These are phyloP conservation scores for Arthrobotrys conoides DNA, from an alignment of 2,329 filamentous ascomycete genomes.

Conservation along the genomic window DNA sequence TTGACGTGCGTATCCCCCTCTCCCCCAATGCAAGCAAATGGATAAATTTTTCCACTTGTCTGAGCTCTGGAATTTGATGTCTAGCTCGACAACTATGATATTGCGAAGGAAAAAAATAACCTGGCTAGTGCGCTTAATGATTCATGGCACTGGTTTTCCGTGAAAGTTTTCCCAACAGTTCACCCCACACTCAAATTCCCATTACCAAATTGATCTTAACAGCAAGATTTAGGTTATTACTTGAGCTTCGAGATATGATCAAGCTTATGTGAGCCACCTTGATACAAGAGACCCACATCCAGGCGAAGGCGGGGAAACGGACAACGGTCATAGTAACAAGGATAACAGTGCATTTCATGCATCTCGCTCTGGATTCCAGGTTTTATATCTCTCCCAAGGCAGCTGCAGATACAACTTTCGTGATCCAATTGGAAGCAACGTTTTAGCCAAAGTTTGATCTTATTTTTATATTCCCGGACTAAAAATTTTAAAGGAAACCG, in stretches of 20 bases:
- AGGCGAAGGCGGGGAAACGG: slow-evolving; percentile 19
- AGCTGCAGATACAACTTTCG: not conserved
- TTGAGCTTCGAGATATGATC: not conserved
- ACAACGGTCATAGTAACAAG: slow-evolving; percentile 1
- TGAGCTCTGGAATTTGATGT: not conserved
- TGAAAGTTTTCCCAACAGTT: not conserved
- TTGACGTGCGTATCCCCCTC: not conserved
- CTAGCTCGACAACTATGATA: not conserved
- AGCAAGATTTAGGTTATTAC: not conserved
- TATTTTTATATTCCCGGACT: not conserved
- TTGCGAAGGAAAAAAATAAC: slow-evolving; percentile 1
- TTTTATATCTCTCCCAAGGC: slow-evolving; percentile 4
- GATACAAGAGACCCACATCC: not conserved
- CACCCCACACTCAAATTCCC: not conserved
- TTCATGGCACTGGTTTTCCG: not conserved
- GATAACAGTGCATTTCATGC: not conserved
- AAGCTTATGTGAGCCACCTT: not conserved
- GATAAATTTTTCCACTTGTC: not conserved
- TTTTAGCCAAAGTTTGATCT: slow-evolving; percentile 1
- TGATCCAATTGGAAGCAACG: not conserved
- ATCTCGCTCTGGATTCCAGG: slow-evolving; percentile 16
- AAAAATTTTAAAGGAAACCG: not conserved
- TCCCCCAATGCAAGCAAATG: slow-evolving; percentile 2
- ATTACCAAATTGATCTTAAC: slow-evolving; percentile 4
- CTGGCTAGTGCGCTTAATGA: slow-evolving; percentile 7